Base-by-base conservation (phyloP, 179 eudicot species). In the Camellia oleifera region DNA sequence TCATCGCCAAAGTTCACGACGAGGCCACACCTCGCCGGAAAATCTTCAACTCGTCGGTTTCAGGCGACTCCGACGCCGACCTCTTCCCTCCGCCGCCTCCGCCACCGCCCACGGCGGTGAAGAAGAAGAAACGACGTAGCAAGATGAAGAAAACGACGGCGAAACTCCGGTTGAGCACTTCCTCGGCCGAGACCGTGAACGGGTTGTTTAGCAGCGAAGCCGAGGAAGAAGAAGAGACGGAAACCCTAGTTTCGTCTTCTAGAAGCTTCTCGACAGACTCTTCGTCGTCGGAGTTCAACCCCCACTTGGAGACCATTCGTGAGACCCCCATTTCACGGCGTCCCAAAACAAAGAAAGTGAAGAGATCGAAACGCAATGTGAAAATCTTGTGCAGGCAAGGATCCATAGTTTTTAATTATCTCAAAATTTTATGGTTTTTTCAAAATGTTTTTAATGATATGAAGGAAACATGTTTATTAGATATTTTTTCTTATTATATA, bases 121-220 rank as follows among this genome's bases (percentile, higher is more conserved):
- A 70, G 66, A 82, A 62, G 63, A 86, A 78, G 65, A 83, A 72
- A 48, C 72, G 83, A 18, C 79, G 83, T 1, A 63, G 58, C 12
- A 80, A 18, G 20, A 72, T 75, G 82, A 80, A 82, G 74, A 80
- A 54, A 74, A 5, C 58, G 45, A 23, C 61, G n/a, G 66, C 26
- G 13, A 50, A 12, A 67, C 7, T 77, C 73, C 83, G 86, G 5
- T 13, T 54, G 2, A 84, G 90, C 75, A 74, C 88, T 7, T 83
- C 92, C 0, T 93, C 93, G 0, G 86, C 89, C 46, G 95, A 93
- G 58, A 89, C 89, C 46, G 95, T 91, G 58, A 89, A 89, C 3
- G 76, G 82, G n/a, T 81, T 89, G 79, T 85, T 83, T 83, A 90
- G 90, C 82, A 85, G 83, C 62, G 84, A 81, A 6, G 69, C 57